phyloP scores from a whole-genome alignment of 768 basidiomycete genomes.

The Lentinula detonsa region DNA sequence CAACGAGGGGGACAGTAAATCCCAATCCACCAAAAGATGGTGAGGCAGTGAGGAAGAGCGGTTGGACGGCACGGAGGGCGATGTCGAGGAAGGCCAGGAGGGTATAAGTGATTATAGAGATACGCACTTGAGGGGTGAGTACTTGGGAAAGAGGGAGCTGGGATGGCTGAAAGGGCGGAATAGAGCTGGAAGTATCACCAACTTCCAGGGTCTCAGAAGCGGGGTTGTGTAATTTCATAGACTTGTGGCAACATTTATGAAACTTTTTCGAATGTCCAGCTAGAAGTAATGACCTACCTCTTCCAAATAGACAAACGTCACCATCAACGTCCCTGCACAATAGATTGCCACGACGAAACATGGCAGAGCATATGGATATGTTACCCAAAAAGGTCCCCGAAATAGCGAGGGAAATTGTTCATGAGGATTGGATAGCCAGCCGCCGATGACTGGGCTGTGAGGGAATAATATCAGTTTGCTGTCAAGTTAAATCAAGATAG shows the following conservation, averaged over 20 bases:
- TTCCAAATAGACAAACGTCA: not conserved
- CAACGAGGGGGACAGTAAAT: slow-evolving; percentile 46
- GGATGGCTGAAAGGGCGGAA: too few species aligned
- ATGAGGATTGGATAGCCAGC: slow-evolving; percentile 40
- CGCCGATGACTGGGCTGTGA: slow-evolving; percentile 39
- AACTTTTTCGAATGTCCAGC: not conserved
- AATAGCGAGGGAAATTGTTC: slow-evolving; percentile 44
- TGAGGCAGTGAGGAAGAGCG: slow-evolving; percentile 55
- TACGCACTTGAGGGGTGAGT: slow-evolving; percentile 3
- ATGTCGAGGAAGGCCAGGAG: slow-evolving; percentile 15
- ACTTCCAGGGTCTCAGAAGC: not conserved
- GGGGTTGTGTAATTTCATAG: not conserved
- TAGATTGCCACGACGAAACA: slow-evolving; percentile 18
- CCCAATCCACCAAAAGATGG: slow-evolving; percentile 52
- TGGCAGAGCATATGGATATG: slow-evolving; percentile 52
- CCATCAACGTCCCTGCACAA: not conserved
- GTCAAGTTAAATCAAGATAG: slow-evolving; percentile 20
- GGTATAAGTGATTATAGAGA: slow-evolving; percentile 1
- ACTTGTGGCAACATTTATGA: not conserved
- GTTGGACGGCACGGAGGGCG: slow-evolving; percentile 28
- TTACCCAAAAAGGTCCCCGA: slow-evolving; percentile 35
- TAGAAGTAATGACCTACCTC: not conserved
- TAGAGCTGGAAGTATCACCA: not conserved
- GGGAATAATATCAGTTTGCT: not conserved
- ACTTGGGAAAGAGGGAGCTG: slow-evolving; percentile 3